Evolutionary conservation across 768 basidiomycete genomes (phyloP).

Genomic region (Psilocybe cyanescens): DNA sequence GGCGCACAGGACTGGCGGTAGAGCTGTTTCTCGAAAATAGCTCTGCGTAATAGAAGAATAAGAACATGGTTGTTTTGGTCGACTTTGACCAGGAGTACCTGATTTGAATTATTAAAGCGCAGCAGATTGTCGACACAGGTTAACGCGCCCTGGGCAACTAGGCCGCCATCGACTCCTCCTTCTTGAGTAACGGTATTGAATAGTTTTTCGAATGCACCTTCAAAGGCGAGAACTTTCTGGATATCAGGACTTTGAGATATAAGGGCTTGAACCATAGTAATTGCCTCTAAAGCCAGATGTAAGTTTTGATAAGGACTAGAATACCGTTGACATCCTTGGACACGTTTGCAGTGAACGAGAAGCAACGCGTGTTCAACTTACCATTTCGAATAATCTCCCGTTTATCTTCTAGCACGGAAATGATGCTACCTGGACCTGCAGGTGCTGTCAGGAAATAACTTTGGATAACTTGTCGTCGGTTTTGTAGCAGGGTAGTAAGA

Average conservation of each 20-base stretch:
- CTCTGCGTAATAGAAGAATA: constrained; percentile 55
- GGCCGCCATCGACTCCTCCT: constrained; percentile 91
- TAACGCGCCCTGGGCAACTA: constrained; percentile 85
- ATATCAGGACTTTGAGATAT: constrained; percentile 90
- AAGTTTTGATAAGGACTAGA: background rate
- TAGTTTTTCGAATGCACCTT: constrained; percentile 94
- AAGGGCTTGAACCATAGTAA: constrained; percentile 80
- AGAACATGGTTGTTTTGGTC: background rate
- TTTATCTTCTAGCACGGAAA: constrained; percentile 80
- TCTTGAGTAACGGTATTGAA: constrained; percentile 87
- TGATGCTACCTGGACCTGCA: constrained; percentile 73
- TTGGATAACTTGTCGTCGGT: constrained; percentile 82
- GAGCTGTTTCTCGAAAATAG: constrained; percentile 90
- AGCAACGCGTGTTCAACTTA: constrained; percentile 28
- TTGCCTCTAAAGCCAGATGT: constrained; percentile 59
- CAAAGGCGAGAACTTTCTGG: constrained; percentile 96
- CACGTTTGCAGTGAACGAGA: background rate
- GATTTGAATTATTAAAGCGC: constrained; percentile 93
- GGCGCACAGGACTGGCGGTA: constrained; percentile 68
- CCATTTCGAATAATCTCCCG: constrained; percentile 90
- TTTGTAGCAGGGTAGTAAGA: constrained; percentile 78
- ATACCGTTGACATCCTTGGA: background rate
- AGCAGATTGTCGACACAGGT: constrained; percentile 85
- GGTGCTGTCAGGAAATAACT: constrained; percentile 89
- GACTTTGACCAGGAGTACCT: constrained; percentile 52